These are phyloP conservation scores for Colletotrichum navitas DNA, from an alignment of 2,329 filamentous ascomycete species.

Conservation along the genomic window DNA sequence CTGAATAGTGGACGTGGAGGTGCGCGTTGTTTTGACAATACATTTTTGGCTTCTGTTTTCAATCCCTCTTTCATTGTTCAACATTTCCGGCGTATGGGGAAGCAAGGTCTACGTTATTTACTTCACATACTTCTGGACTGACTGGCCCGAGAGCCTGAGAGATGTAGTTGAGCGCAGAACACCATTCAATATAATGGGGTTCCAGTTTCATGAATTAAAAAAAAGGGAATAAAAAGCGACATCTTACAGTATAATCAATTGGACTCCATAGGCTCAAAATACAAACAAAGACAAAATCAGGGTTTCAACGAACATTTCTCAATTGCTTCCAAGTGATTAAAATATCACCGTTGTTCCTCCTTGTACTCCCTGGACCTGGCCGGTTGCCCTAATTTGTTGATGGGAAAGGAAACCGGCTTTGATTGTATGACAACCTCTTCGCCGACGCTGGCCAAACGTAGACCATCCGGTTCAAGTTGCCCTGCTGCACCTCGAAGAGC, in stretches of 20 bases:
- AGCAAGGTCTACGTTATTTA: neutral
- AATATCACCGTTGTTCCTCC: neutral
- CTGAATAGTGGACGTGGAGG: neutral
- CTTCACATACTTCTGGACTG: neutral
- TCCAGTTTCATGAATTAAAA: neutral
- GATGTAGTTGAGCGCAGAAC: neutral
- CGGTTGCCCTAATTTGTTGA: neutral
- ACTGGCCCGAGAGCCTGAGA: neutral
- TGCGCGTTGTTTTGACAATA: neutral
- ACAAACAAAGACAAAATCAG: neutral
- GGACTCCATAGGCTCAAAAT: neutral
- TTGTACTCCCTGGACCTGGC: neutral
- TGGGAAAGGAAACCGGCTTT: neutral
- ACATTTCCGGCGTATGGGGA: slow-evolving; percentile 1
- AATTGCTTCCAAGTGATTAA: neutral
- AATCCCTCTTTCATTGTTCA: neutral
- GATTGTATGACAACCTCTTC: too few relatives aligned
- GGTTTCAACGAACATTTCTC: neutral
- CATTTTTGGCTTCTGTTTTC: neutral
- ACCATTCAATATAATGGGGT: neutral
- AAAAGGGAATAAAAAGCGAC: too few relatives aligned
- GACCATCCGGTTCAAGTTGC: neutral
- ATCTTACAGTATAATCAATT: neutral
- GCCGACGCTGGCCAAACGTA: neutral
- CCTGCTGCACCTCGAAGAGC: neutral